phyloP scores from a whole-genome alignment of 495 filamentous ascomycete species.

The Penicillium waksmanii region DNA sequence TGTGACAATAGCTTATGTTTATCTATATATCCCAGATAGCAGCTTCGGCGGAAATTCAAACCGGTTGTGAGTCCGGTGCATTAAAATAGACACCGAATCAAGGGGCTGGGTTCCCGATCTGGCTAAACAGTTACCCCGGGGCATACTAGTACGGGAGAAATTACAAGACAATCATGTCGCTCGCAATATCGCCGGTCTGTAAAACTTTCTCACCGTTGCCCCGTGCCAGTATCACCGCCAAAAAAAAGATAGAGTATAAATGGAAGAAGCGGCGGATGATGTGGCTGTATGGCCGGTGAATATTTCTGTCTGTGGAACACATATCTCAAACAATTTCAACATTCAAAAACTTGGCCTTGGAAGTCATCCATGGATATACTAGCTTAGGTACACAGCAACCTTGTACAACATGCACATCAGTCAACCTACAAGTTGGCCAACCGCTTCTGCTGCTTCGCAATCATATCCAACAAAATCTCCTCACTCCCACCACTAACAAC shows the following conservation, averaged over 20 bases:
- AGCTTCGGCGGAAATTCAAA: background rate
- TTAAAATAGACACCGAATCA: background rate
- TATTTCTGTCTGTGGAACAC: too few species aligned
- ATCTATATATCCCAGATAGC: background rate
- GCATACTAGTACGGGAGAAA: background rate
- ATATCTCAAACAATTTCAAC: too few species aligned
- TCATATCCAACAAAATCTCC: conserved; percentile 23
- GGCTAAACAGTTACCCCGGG: background rate
- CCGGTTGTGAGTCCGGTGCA: background rate
- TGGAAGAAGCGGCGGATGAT: background rate
- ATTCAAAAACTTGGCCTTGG: too few species aligned
- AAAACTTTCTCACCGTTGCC: background rate
- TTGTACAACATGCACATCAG: too few species aligned
- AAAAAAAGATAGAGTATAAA: background rate
- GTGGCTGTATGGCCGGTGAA: background rate
- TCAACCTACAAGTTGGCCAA: conserved; percentile 13
- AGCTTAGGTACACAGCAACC: too few species aligned
- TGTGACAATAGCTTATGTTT: background rate
- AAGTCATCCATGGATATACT: too few species aligned
- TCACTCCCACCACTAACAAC: conserved; percentile 22
- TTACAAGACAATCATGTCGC: background rate
- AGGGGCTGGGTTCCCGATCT: background rate
- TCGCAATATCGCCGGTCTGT: background rate
- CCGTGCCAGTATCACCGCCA: background rate
- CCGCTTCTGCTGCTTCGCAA: conserved; percentile 21